phyloP scores from a whole-genome alignment of 2,329 filamentous ascomycete species.

The Penicillium capsulatum region DNA sequence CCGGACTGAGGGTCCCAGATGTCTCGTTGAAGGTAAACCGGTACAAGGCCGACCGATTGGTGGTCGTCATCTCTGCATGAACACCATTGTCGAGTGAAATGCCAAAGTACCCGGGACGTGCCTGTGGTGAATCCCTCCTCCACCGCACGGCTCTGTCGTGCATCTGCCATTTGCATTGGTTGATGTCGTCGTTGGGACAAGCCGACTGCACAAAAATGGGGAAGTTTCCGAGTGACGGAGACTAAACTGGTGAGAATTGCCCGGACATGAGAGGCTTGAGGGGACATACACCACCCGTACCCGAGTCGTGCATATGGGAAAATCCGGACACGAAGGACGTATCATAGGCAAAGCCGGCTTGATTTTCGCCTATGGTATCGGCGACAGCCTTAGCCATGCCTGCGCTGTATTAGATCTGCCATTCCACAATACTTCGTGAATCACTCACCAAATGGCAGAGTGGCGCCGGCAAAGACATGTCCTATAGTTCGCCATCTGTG shows the following conservation, averaged over 20 bases:
- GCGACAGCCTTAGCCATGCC: constrained; percentile 56
- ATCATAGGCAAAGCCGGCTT: constrained; percentile 55
- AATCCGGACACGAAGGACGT: constrained; percentile 51
- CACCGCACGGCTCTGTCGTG: constrained; percentile 49
- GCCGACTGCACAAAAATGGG: constrained; percentile 64
- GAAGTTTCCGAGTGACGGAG: constrained; percentile 67
- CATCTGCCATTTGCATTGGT: constrained; percentile 59
- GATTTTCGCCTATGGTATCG: constrained; percentile 52
- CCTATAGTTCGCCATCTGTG: constrained; percentile 29
- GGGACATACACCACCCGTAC: constrained; percentile 45
- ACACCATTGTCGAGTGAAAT: constrained; percentile 57
- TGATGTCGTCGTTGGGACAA: constrained; percentile 59
- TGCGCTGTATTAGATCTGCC: constrained; percentile 3
- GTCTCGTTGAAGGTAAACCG: constrained; percentile 55
- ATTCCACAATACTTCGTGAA: not conserved
- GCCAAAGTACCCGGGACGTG: constrained; percentile 62
- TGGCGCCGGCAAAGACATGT: constrained; percentile 57
- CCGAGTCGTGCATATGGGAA: constrained; percentile 51
- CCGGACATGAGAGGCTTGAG: not conserved
- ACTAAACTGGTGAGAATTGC: constrained; percentile 13
- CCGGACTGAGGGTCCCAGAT: constrained; percentile 44
- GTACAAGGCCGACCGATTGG: constrained; percentile 63
- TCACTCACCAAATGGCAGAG: constrained; percentile 48
- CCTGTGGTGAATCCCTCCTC: constrained; percentile 50
- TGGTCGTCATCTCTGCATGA: constrained; percentile 62